These are phyloP conservation scores for Carex pumila DNA, from an alignment of 176 grass and related monocot species.

Conservation along the genomic window DNA sequence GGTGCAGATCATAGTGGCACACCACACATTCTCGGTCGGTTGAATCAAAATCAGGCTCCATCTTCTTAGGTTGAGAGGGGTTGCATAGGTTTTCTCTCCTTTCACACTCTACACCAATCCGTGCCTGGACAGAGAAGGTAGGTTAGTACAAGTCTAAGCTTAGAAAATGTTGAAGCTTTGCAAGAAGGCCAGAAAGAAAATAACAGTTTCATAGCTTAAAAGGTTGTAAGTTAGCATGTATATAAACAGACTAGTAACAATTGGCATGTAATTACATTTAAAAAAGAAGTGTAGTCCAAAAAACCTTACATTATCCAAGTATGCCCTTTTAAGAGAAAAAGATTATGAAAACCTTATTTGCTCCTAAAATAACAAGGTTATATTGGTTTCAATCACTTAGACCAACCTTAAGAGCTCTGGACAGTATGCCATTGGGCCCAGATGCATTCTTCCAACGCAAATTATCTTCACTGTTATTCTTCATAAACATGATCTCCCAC, in stretches of 20 bases:
- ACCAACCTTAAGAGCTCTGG: slow-evolving; percentile 73
- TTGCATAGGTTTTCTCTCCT: slow-evolving; percentile 48
- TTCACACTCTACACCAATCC: slow-evolving; percentile 46
- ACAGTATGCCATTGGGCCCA: slow-evolving; percentile 57
- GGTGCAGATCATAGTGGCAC: slow-evolving; percentile 93
- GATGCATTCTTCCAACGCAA: slow-evolving; percentile 67
- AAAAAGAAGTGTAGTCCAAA: neutral
- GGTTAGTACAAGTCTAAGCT: slow-evolving; percentile 21
- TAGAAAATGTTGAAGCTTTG: neutral
- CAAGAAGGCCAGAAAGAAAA: neutral
- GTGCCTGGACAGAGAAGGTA: slow-evolving; percentile 40
- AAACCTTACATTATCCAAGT: neutral
- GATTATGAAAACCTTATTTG: neutral
- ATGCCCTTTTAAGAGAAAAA: too few relatives aligned
- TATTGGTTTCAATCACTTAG: neutral
- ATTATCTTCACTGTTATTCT: slow-evolving; percentile 52
- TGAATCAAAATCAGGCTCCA: slow-evolving; percentile 71
- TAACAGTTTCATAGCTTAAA: neutral
- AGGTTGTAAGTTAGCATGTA: neutral
- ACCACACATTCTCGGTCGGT: slow-evolving; percentile 68
- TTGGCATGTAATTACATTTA: neutral
- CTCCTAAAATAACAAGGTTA: neutral
- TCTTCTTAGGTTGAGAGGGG: slow-evolving; percentile 59
- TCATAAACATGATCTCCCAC: slow-evolving; percentile 71
- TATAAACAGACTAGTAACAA: neutral